phyloP scores from a whole-genome alignment of 2,329 filamentous ascomycete species.

The Dothideomycetes sp. region DNA sequence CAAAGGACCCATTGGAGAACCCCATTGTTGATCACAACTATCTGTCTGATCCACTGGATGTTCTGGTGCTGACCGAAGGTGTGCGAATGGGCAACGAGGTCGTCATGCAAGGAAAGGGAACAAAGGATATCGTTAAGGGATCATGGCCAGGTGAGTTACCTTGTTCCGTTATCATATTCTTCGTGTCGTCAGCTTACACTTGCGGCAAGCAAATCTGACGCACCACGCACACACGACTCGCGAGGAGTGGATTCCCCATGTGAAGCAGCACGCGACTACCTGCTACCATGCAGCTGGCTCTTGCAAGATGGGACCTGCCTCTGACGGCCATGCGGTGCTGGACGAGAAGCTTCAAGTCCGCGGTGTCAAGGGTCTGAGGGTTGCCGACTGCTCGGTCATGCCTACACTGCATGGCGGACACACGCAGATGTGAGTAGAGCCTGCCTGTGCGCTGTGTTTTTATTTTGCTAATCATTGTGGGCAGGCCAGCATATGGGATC shows the following conservation, averaged over 20 bases:
- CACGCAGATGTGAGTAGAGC: slow-evolving; percentile 49
- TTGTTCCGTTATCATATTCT: too few species aligned
- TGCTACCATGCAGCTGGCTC: slow-evolving; percentile 48
- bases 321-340: slow-evolving; percentile 40
- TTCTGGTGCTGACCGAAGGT: slow-evolving; percentile 48
- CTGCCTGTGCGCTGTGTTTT: too few species aligned
- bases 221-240: slow-evolving; percentile 44
- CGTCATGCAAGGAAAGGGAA: slow-evolving; percentile 45
- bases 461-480: too few species aligned
- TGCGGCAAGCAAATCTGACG: slow-evolving; percentile 20
- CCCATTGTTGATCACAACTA: slow-evolving; percentile 49
- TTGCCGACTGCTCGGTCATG: slow-evolving; percentile 44
- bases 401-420: slow-evolving; percentile 40
- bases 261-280: slow-evolving; percentile 27
- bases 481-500: slow-evolving; percentile 47
- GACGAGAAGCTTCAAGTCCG: slow-evolving; percentile 42
- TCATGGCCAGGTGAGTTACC: slow-evolving; percentile 38
- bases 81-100: slow-evolving; percentile 51
- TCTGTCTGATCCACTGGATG: slow-evolving; percentile 45
- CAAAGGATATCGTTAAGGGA: slow-evolving; percentile 48
- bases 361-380: slow-evolving; percentile 42
- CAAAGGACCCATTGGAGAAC: slow-evolving; percentile 33
- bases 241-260: slow-evolving; percentile 47
- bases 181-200: slow-evolving; percentile 5
- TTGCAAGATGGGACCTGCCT: slow-evolving; percentile 42